Base-by-base conservation (phyloP, 139 green algal genomes). In the Chlorella sp. region DNA sequence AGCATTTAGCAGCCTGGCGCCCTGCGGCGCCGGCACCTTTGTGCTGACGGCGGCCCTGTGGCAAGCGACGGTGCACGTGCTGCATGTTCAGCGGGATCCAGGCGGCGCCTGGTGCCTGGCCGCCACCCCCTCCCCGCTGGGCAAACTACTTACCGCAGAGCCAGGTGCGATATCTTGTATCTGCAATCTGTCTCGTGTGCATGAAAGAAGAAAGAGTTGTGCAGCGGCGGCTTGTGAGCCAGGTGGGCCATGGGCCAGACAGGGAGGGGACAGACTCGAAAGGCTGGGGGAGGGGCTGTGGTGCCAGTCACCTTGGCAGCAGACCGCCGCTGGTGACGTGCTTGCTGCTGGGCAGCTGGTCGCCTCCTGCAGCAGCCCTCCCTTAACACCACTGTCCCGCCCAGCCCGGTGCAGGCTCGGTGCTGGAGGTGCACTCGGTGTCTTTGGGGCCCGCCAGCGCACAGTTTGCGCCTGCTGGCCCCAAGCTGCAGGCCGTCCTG, bases 321-420 rank as follows among this genome's bases (percentile, higher is more conserved):
- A n/a, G n/a, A n/a, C n/a, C n/a, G n/a, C n/a, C n/a, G n/a, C n/a
- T n/a, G n/a, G n/a, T n/a, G n/a, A n/a, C n/a, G n/a, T n/a, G n/a
- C n/a, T n/a, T n/a, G n/a, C n/a, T n/a, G n/a, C n/a, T n/a, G n/a
- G n/a, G n/a, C n/a, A n/a, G n/a, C n/a, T n/a, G n/a, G n/a, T n/a
- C n/a, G n/a, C n/a, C n/a, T n/a, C n/a, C n/a, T n/a, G n/a, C n/a
- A n/a, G n/a, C n/a, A n/a, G n/a, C n/a, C n/a, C n/a, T n/a, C n/a
- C n/a, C n/a, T n/a, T n/a, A n/a, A n/a, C n/a, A n/a, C n/a, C n/a
- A n/a, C n/a, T n/a, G n/a, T n/a, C n/a, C n/a, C n/a, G n/a, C n/a
- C n/a, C n/a, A n/a, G n/a, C n/a, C n/a, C n/a, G n/a, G 44, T 51
- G n/a, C 76, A 82, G 76, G 76, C 55, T 26, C 78, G 15, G 21